A percentile compares a stretch with the other conserved stretches of the same genome.
These are phyloP conservation scores for Setaria viridis DNA, from an alignment of 202 grass and related monocot species.

Conservation along the genomic window DNA sequence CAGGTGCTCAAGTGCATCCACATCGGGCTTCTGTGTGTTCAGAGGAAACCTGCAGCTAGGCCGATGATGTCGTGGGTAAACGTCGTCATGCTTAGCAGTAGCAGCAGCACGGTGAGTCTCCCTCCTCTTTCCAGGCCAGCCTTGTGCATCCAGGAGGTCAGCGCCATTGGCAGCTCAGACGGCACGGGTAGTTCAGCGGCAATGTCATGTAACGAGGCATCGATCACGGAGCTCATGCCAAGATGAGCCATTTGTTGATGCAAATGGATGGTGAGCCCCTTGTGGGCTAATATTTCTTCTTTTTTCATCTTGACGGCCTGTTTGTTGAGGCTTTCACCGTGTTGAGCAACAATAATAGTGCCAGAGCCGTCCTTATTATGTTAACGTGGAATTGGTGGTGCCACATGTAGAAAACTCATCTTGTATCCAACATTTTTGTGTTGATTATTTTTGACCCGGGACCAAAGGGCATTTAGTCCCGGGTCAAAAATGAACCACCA, in stretches of 20 bases:
- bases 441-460: too few relatives aligned
- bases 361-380: not conserved
- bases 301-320: not conserved
- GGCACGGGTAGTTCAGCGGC: not conserved
- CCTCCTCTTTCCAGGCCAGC: conserved; percentile 38
- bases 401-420: too few relatives aligned
- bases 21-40: conserved; percentile 58
- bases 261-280: not conserved
- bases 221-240: conserved; percentile 22
- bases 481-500: too few relatives aligned
- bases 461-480: too few relatives aligned
- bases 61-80: conserved; percentile 57
- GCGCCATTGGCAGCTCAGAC: not conserved
- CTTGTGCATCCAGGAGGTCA: conserved; percentile 34
- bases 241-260: not conserved
- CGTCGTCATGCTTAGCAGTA: conserved; percentile 59
- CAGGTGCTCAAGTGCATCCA: conserved; percentile 54
- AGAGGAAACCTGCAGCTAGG: conserved; percentile 46
- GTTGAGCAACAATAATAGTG: too few relatives aligned
- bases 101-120: conserved; percentile 47
- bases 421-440: too few relatives aligned
- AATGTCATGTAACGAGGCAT: conserved; percentile 11
- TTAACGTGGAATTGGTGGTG: too few relatives aligned
- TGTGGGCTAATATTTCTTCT: not conserved
- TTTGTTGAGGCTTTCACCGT: too few relatives aligned